phyloP scores from a whole-genome alignment of 768 basidiomycete species.

The Leucocoprinus leucothites region DNA sequence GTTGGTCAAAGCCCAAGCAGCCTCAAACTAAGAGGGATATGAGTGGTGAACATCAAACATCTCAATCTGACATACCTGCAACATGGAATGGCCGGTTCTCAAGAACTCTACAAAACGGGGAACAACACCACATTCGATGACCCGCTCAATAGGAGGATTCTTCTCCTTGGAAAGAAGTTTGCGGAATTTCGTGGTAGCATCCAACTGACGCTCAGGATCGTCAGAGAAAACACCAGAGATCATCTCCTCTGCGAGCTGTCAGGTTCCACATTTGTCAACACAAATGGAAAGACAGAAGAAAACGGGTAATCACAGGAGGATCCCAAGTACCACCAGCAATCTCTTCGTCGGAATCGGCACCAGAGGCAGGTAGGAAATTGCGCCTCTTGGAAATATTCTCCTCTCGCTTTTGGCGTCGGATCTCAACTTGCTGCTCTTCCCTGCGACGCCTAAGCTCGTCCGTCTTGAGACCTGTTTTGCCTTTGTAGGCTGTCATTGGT shows the following conservation, averaged over 20 bases:
- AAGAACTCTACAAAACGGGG: conserved; percentile 97
- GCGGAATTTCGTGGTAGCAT: conserved; percentile 97
- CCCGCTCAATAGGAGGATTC: conserved; percentile 98
- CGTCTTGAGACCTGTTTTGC: conserved; percentile 83
- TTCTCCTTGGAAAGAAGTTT: conserved; percentile 99
- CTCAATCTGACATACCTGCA: conserved; percentile 53
- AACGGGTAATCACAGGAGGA: conserved; percentile 55
- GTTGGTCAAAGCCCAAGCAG: conserved; percentile 97
- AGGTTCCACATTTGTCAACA: conserved; percentile 14
- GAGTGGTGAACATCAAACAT: conserved; percentile 6
- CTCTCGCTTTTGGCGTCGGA: conserved; percentile 96
- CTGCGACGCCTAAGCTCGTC: conserved; percentile 95
- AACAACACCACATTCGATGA: conserved; percentile 96
- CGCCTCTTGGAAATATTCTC: conserved; percentile 98
- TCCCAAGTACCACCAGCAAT: conserved; percentile 69
- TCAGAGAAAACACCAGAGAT: conserved; percentile 90
- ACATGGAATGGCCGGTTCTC: conserved; percentile 74
- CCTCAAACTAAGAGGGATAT: conserved; percentile 69
- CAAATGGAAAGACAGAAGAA: conserved; percentile 11
- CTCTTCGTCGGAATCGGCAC: conserved; percentile 91
- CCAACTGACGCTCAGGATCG: conserved; percentile 87
- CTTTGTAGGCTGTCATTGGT: conserved; percentile 74
- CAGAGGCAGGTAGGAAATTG: conserved; percentile 78
- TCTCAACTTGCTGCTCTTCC: conserved; percentile 99
- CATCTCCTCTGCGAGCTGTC: conserved; percentile 87